Evolutionary conservation across 139 green algal genomes (phyloP), one percentile per base, ranked within the genome.

Genomic region (Chlamydomonas sp.): DNA sequence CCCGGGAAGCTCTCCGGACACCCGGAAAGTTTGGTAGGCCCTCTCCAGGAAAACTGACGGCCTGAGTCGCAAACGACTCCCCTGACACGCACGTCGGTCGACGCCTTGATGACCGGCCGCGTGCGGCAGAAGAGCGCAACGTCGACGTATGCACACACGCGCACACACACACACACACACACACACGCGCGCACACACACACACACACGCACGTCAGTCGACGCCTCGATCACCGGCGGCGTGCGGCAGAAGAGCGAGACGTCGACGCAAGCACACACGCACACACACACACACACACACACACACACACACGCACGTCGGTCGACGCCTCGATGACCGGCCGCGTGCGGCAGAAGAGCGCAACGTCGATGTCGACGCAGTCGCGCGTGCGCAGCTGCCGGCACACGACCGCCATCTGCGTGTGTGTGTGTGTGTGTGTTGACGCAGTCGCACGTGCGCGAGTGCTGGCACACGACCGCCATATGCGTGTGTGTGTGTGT

Each of bases 201-300:
- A n/a, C n/a, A n/a, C n/a, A n/a, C n/a, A 29, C 73, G 34, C 16
- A 79, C 73, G 13, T 69, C 58, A 26, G 1, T 58, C 2, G 74
- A 79, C 4, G 79, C 75, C 69, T 92, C 86, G 24, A 90, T 81
- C 69, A 89, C 81, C 13, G 86, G 86, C 16, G 75, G 71, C 2
- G 86, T 90, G 29, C 79, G 70, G 73, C 81, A 86, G 16, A 78
- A 58, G 26, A 92, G 71, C 31, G 75, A 39, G n/a, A 83, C 50
- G n/a, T 75, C 39, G 57, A 72, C 82, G 58, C 72, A 50, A 24
- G 39, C n/a, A 63, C 74, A 81, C 48, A 82, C 80, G 0, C 82
- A 67, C 2, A 73, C 77, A 64, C 81, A n/a, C n/a, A n/a, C n/a
- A n/a, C n/a, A n/a, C n/a, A n/a, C 43, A 54, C 43, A 54, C 13